A percentile compares a stretch with the other conserved stretches of the same genome.
phyloP scores from a whole-genome alignment of 352 stramenopile genomes.

The Pythium brassicae region DNA sequence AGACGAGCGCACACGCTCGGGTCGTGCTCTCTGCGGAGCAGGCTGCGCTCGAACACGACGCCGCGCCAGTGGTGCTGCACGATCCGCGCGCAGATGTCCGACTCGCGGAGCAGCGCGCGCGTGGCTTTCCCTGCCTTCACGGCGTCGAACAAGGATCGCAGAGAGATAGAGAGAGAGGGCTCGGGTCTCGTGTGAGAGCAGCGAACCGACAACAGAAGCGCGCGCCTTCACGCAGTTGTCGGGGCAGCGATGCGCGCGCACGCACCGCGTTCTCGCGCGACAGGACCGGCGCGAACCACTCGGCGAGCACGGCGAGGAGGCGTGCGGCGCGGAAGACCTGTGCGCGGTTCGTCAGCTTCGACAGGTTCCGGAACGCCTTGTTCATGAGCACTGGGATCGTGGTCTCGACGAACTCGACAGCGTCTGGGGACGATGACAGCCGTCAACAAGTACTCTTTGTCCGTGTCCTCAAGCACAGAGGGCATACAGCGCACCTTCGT shows the following conservation, averaged over 20 bases:
- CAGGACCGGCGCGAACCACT: slow-evolving; percentile 58
- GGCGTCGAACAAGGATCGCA: neutral
- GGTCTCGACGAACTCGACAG: slow-evolving; percentile 56
- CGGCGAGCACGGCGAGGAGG: slow-evolving; percentile 47
- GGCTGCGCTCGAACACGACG: slow-evolving; percentile 48
- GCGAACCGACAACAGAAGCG: neutral
- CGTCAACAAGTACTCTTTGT: neutral
- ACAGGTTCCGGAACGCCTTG: slow-evolving; percentile 64
- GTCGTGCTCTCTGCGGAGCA: slow-evolving; percentile 45
- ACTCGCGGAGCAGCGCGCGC: slow-evolving; percentile 48
- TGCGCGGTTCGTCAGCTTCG: slow-evolving; percentile 43
- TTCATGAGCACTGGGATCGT: slow-evolving; percentile 71
- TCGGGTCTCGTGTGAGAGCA: neutral
- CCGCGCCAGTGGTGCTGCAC: slow-evolving; percentile 74
- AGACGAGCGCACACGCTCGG: slow-evolving; percentile 43
- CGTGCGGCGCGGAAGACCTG: slow-evolving; percentile 50
- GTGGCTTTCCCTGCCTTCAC: slow-evolving; percentile 34
- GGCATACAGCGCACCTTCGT: slow-evolving; percentile 35
- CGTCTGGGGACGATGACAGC: slow-evolving; percentile 20
- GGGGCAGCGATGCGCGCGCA: neutral
- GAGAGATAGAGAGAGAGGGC: neutral
- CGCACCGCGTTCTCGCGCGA: slow-evolving; percentile 59
- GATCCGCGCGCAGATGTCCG: slow-evolving; percentile 62
- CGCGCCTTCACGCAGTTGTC: too few species aligned
- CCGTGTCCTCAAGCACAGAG: neutral